Evolutionary conservation across 2,329 filamentous ascomycete species (phyloP).

Genomic region (Fusarium coicis): DNA sequence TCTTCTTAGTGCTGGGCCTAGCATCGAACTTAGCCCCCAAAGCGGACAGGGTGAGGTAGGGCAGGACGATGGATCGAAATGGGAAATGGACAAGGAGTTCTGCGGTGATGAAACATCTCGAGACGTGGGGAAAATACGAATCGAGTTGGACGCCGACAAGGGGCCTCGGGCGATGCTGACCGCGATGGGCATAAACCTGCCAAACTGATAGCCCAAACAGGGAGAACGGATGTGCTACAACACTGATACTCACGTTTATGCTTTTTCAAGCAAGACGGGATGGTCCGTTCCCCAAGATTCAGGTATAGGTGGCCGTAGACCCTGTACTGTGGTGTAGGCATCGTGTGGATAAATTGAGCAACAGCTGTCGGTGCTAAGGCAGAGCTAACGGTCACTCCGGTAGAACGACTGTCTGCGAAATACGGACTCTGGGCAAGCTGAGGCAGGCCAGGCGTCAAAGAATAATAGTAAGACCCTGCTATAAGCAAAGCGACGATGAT

Average conservation of each 20-base stretch:
- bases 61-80: conserved; percentile 18
- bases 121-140: conserved; percentile 46
- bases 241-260: conserved; percentile 7
- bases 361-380: background rate
- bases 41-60: conserved; percentile 11
- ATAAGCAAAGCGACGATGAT: background rate
- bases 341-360: background rate
- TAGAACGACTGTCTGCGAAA: background rate
- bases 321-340: background rate
- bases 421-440: background rate
- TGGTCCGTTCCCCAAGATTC: conserved; percentile 41
- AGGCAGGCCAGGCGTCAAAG: conserved; percentile 4
- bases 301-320: conserved; percentile 22
- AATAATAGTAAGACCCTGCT: background rate
- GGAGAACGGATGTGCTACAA: conserved; percentile 20
- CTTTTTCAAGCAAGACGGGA: conserved; percentile 29
- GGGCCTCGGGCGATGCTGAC: conserved; percentile 18
- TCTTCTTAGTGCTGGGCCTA: conserved; percentile 14
- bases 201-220: conserved; percentile 34
- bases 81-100: conserved; percentile 34
- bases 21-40: conserved; percentile 4
- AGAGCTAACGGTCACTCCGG: conserved; percentile 15
- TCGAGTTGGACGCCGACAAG: conserved; percentile 34
- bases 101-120: conserved; percentile 42
- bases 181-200: conserved; percentile 14